Conservation (phyloP, 1,139 yeast species). For the Diutina neorugosa region DNA sequence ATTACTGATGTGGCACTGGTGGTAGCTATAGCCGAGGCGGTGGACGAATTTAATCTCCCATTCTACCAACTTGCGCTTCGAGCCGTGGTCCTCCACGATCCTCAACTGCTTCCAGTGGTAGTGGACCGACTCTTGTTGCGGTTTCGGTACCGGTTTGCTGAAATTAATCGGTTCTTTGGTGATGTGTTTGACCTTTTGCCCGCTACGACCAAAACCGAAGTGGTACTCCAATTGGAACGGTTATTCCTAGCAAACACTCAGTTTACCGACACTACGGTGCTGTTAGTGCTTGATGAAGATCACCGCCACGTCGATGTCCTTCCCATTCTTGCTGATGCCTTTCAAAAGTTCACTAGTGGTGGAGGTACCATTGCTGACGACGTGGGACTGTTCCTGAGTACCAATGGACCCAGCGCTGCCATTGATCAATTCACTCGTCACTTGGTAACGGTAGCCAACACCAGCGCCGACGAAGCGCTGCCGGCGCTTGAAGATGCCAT, state of each 20-base stretch:
- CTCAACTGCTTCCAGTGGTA: not conserved
- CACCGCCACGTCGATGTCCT: not conserved
- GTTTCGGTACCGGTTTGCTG: not conserved
- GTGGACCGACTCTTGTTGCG: not conserved
- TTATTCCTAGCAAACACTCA: not conserved
- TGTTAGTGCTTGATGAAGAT: not conserved
- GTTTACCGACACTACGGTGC: not conserved
- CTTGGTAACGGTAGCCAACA: not conserved
- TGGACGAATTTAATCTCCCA: not conserved
- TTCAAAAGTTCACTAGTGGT: not conserved
- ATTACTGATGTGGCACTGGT: not conserved
- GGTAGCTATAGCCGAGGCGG: not conserved
- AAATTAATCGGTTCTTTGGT: not conserved
- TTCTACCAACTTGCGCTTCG: not conserved
- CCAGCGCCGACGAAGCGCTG: too few species aligned
- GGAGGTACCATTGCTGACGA: not conserved
- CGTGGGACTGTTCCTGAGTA: not conserved
- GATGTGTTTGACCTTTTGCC: not conserved
- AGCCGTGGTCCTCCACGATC: not conserved
- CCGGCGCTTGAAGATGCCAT: conserved; percentile 12
- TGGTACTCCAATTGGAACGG: not conserved
- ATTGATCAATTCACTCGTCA: not conserved
- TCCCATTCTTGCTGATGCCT: not conserved
- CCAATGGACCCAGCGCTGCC: not conserved
- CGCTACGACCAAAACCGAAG: not conserved